Base-by-base conservation (phyloP, 495 filamentous ascomycete genomes). In the Aspergillus olivimuriae region DNA sequence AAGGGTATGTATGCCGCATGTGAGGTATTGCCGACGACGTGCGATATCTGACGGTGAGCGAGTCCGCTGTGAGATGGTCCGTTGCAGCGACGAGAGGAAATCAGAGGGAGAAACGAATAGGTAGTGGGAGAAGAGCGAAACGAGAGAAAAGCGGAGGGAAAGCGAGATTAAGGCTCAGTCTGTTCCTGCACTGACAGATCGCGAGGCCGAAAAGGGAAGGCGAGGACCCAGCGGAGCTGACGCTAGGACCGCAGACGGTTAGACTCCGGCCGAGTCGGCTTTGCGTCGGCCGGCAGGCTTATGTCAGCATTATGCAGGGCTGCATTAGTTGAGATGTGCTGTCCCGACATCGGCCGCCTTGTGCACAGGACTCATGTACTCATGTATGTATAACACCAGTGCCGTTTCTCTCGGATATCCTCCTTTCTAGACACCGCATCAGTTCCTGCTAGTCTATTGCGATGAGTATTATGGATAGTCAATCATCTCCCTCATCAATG, bases 191-290 rank as follows among this genome's bases (percentile, higher is more conserved):
- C 24, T n/a, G n/a, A n/a, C n/a, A n/a, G n/a, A n/a, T n/a, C n/a
- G n/a, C n/a, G n/a, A n/a, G n/a, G 41, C 41, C 41, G 34, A 43
- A 43, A 32, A 16, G 31, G 45, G 37, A 47, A 37, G 22, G 28
- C 39, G 17, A 23, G 14, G 39, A 2, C 16, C 23, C 24, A 21
- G 9, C 31, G 31, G 44, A 18, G 23, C 32, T 20, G 19, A 10
- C 15, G 12, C 12, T 4, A 7, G 10, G 10, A 0, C 42, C 26
- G 0, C 5, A 18, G 38, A 11, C 11, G 34, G 43, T 39, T 32
- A 45, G 12, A 38, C 32, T 41, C 38, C 48, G 48, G 48, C 48
- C 48, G 48, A 51, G 39, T 23, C 47, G 47, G 47, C 14, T 6
- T 26, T 50, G 28, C 30, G 20, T 50, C 47, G 47, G 47, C 12